Conservation (phyloP, 2,329 filamentous ascomycete genomes). For the Botrytis fabae region DNA sequence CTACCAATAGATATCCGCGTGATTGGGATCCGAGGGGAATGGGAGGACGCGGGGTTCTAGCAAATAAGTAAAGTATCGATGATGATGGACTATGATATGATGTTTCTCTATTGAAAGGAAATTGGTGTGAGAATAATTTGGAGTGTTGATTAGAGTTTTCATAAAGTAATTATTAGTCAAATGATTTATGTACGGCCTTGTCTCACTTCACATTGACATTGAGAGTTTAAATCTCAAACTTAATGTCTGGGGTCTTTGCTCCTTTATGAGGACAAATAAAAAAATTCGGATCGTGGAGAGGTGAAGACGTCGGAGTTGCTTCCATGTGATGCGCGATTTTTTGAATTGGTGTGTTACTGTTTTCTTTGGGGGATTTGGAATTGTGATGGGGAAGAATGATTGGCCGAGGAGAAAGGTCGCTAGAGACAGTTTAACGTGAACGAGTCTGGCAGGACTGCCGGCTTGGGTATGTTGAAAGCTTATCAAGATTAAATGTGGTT, state of each 20-base stretch:
- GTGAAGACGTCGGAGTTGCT: background rate
- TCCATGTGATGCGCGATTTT: background rate
- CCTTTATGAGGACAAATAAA: background rate
- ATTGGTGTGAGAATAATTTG: background rate
- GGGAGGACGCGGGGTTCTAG: background rate
- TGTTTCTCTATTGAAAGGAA: background rate
- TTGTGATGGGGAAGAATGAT: background rate
- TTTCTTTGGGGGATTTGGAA: background rate
- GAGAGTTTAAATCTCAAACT: background rate
- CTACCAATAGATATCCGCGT: background rate
- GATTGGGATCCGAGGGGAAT: background rate
- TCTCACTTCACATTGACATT: background rate
- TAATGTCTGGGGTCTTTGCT: background rate
- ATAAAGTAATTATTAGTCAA: background rate
- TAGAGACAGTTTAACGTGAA: background rate
- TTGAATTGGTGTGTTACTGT: background rate
- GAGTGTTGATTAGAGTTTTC: background rate
- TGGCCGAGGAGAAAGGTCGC: background rate
- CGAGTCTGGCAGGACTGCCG: background rate
- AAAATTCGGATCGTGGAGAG: background rate
- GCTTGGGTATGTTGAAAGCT: too few relatives aligned
- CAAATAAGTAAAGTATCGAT: background rate
- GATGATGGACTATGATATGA: background rate
- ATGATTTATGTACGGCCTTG: background rate
- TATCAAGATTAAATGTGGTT: background rate